These are phyloP conservation scores for Aspergillus sp. DNA, from an alignment of 2,329 filamentous ascomycete genomes.

Conservation along the genomic window DNA sequence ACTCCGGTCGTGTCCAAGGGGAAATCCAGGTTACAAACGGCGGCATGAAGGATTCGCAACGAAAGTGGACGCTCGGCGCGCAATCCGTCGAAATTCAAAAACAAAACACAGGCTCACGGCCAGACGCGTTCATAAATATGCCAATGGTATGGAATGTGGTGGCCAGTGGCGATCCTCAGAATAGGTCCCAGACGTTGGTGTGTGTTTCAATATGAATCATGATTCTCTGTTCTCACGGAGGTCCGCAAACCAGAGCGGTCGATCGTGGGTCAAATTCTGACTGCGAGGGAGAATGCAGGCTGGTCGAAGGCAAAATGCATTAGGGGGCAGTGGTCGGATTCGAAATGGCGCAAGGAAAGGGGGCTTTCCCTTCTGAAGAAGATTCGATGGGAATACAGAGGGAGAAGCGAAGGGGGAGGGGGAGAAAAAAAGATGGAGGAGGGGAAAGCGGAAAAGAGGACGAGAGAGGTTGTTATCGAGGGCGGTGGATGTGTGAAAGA, in stretches of 20 bases:
- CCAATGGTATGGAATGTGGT: neutral
- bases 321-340: slow-evolving; percentile 7
- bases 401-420: no score
- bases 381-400: neutral
- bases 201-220: neutral
- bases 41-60: neutral
- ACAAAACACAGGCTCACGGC: neutral
- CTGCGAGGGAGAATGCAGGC: neutral
- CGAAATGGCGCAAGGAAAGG: neutral
- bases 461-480: no score
- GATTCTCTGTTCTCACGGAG: neutral
- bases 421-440: no score
- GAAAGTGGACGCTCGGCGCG: no score
- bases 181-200: neutral
- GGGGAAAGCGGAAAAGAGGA: no score
- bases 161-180: neutral
- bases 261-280: slow-evolving; percentile 7
- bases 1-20: neutral
- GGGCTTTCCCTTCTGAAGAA: neutral
- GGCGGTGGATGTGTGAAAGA: neutral
- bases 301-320: neutral
- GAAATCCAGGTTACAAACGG: neutral
- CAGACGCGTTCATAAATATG: neutral
- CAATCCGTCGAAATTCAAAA: no score
- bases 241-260: neutral